Percentiles rank a stretch among this genome's conserved stretches.
phyloP scores from a whole-genome alignment of 2,329 filamentous ascomycete species.

The Exophiala lecanii-corni region DNA sequence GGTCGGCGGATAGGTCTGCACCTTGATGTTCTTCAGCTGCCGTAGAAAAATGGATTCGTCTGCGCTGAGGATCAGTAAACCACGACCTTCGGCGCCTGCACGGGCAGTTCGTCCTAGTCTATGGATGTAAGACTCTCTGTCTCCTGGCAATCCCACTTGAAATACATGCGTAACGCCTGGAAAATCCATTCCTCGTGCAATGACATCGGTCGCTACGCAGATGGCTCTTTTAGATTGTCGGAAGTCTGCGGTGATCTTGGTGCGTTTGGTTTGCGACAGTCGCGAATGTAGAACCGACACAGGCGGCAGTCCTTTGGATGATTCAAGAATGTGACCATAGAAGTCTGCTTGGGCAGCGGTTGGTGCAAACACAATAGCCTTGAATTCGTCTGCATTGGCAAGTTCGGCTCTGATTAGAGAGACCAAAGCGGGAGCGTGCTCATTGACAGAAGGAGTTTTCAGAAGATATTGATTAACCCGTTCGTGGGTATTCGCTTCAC shows the following conservation, averaged over 20 bases:
- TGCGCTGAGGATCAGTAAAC: slow-evolving; percentile 50
- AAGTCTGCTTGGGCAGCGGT: slow-evolving; percentile 71
- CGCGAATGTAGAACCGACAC: slow-evolving; percentile 71
- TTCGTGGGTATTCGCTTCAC: slow-evolving; percentile 80
- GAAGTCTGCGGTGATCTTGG: slow-evolving; percentile 67
- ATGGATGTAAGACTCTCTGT: slow-evolving; percentile 70
- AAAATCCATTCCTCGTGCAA: slow-evolving; percentile 79
- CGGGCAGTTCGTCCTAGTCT: slow-evolving; percentile 70
- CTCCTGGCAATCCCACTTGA: slow-evolving; percentile 61
- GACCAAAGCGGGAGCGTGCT: slow-evolving; percentile 48
- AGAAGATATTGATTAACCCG: slow-evolving; percentile 76
- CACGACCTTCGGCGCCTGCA: slow-evolving; percentile 50
- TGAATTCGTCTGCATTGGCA: slow-evolving; percentile 57
- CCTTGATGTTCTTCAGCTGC: slow-evolving; percentile 14
- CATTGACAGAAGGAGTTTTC: slow-evolving; percentile 62
- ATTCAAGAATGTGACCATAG: slow-evolving; percentile 54
- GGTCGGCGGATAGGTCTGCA: slow-evolving; percentile 8
- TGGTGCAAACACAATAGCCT: slow-evolving; percentile 88
- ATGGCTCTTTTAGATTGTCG: slow-evolving; percentile 58
- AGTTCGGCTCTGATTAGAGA: slow-evolving; percentile 13
- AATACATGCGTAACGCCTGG: slow-evolving; percentile 75
- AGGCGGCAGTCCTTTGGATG: slow-evolving; percentile 30
- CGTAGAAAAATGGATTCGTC: slow-evolving; percentile 47
- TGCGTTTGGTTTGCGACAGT: slow-evolving; percentile 66
- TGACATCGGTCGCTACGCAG: slow-evolving; percentile 74